Evolutionary conservation across 1,284 basidiomycete genomes (phyloP).

Genomic region (Ustilago hordei): DNA sequence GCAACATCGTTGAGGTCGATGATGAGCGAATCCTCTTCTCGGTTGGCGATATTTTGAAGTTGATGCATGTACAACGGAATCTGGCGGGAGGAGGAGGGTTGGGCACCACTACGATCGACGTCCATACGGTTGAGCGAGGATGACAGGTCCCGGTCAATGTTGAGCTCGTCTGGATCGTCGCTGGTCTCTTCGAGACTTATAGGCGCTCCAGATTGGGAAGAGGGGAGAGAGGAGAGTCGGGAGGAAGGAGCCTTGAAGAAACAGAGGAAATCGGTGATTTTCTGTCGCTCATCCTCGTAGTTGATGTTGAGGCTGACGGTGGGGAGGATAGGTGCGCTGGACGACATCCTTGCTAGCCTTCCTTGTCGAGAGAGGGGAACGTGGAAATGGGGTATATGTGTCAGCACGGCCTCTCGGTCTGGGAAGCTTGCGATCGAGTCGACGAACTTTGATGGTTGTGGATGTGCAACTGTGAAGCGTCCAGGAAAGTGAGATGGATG

Average conservation of each 20-base stretch:
- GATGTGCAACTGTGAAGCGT: not conserved
- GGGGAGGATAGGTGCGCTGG: constrained; percentile 70
- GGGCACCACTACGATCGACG: constrained; percentile 22
- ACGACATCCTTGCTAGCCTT: constrained; percentile 22
- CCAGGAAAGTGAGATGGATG: not conserved
- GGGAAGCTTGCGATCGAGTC: not conserved
- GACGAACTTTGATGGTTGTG: not conserved
- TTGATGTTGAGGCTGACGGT: constrained; percentile 73
- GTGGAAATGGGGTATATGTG: constrained; percentile 12
- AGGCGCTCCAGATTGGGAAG: constrained; percentile 19
- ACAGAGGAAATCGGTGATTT: constrained; percentile 64
- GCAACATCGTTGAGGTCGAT: constrained; percentile 85
- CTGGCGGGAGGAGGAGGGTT: constrained; percentile 23
- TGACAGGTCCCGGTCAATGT: constrained; percentile 32
- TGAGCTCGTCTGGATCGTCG: constrained; percentile 31
- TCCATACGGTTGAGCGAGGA: constrained; percentile 43
- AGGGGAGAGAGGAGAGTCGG: constrained; percentile 31
- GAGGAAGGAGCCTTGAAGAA: constrained; percentile 60
- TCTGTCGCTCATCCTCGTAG: constrained; percentile 72
- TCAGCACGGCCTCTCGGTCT: not conserved
- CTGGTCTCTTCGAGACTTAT: constrained; percentile 29
- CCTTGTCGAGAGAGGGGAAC: not conserved
- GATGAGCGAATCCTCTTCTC: constrained; percentile 85
- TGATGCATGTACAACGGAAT: constrained; percentile 87
- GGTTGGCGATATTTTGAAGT: constrained; percentile 92